These are phyloP conservation scores for Magnolia kwangsiensis DNA, from an alignment of 164 flowering plant genomes.

Conservation along the genomic window DNA sequence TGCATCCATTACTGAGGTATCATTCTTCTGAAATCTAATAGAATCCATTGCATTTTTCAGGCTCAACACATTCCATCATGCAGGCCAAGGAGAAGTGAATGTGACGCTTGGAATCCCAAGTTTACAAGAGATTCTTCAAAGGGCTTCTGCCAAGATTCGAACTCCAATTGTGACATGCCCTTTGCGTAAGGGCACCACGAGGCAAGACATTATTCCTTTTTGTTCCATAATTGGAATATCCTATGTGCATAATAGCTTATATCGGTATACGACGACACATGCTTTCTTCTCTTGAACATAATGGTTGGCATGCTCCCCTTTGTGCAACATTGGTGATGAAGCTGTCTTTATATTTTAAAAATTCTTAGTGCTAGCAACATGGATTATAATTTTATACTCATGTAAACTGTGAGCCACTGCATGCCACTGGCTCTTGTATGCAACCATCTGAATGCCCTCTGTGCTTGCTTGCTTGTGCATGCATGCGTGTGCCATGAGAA, in stretches of 20 bases:
- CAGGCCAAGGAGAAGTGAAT: slow-evolving; percentile 96
- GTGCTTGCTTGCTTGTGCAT: background rate
- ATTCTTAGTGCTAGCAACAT: no score
- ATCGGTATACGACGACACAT: background rate
- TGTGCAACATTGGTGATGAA: background rate
- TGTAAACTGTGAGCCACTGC: no score
- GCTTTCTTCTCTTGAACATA: background rate
- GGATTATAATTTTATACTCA: no score
- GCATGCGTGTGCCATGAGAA: background rate
- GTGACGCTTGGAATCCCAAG: slow-evolving; percentile 99
- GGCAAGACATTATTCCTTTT: slow-evolving; percentile 38
- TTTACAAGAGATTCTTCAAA: slow-evolving; percentile 87
- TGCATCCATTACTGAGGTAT: background rate
- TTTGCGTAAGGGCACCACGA: slow-evolving; percentile 41
- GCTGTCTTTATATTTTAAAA: no score
- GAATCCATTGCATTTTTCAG: slow-evolving; percentile 34
- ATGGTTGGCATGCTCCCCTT: background rate
- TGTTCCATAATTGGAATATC: background rate
- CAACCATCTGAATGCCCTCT: background rate
- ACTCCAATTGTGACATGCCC: slow-evolving; percentile 94
- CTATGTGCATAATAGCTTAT: background rate
- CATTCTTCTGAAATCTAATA: background rate
- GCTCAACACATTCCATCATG: slow-evolving; percentile 94
- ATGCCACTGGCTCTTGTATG: no score
- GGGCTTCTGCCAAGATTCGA: slow-evolving; percentile 65